Base-by-base conservation (phyloP, 2,329 filamentous ascomycete species). In the Chaetomium sp. region DNA sequence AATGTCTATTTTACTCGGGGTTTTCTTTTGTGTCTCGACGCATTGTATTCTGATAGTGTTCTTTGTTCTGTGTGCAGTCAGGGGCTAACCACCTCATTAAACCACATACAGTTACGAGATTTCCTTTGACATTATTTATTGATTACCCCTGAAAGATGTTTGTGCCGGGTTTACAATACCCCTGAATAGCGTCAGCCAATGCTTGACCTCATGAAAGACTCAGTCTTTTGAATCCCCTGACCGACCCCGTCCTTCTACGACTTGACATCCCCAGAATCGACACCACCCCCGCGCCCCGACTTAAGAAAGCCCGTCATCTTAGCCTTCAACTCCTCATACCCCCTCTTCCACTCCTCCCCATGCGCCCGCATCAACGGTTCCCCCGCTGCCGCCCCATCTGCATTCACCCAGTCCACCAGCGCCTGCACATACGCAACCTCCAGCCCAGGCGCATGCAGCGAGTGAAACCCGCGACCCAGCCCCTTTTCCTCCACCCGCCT, bases 381-480 rank as follows among this genome's bases (percentile, higher is more conserved):
- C 0, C 66, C 68, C 12, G 51, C 52, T 33, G 60, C 48, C 34
- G 54, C 67, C 5, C 67, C 65, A 45, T 58, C 44, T 1, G 41
- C n/a, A 51, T 66, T 67, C 9, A 61, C 61, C 66, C 64, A 67
- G 9, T 56, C 57, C 19, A 62, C 60, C 36, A 68, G 51, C 5
- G 58, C 59, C 14, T 58, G 50, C 11, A 65, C 66, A 49, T 68
- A 68, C 8, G 4, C 58, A 5, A 64, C 14, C 58, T 68, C 66
- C 6, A 55, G 44, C 11, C 59, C 62, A 12, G 52, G 44, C 12
- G 10, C 54, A n/a, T 54, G 47, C 57, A 75, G 57, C 27, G 72
- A 69, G 62, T 75, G 70, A 45, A 75, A 70, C 61, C 66, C 58
- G 60, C 73, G 64, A 53, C 72, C 67, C 53, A 70, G 61, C 50